phyloP scores from a whole-genome alignment of 441 rosid species.

The Dalechampia spathulata region DNA sequence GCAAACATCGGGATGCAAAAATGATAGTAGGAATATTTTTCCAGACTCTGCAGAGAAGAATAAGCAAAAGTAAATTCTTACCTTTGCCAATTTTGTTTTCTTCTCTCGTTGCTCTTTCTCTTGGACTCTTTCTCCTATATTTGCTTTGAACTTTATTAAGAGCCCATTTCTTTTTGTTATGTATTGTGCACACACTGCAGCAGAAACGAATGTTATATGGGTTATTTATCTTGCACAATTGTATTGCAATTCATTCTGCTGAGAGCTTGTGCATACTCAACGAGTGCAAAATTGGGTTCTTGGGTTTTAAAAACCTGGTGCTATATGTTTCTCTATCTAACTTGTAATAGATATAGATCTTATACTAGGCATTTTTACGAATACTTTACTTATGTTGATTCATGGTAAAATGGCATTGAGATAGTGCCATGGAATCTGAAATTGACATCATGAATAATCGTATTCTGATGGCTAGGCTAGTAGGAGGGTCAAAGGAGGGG shows the following conservation, averaged over 20 bases:
- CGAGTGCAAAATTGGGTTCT: neutral
- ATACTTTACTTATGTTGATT: too few relatives aligned
- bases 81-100: constrained; percentile 7
- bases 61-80: constrained; percentile 34
- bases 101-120: neutral
- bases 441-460: neutral
- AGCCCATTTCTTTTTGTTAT: neutral
- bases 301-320: neutral
- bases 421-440: neutral
- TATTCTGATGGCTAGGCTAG: neutral
- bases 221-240: neutral
- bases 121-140: neutral
- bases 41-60: constrained; percentile 22
- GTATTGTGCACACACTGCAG: neutral
- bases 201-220: neutral
- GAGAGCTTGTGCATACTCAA: neutral
- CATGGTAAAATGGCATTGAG: neutral
- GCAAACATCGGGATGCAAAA: constrained; percentile 27
- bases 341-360: neutral
- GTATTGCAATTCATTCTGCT: neutral
- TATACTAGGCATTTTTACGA: neutral
- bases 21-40: constrained; percentile 14
- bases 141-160: neutral
- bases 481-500: neutral
- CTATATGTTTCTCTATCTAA: too few relatives aligned